Base-by-base conservation (phyloP, 169 alveolate species). In the Cryptosporidium xiaoi region DNA sequence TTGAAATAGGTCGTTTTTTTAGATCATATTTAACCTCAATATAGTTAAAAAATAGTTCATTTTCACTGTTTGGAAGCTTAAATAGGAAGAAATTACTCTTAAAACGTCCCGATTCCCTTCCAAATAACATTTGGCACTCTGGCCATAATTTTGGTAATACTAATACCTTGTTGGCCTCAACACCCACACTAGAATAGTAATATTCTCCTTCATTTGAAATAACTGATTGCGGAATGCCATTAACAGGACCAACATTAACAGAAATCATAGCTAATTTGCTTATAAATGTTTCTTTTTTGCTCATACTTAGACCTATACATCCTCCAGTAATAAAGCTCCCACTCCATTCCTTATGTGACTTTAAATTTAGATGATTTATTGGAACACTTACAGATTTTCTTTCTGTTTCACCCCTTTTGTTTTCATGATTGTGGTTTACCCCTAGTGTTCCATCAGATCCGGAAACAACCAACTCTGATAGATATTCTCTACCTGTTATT, bases 101-200 rank as follows among this genome's bases (percentile, higher is more conserved):
- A 40, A 58, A 40, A 24, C 44, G 58, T 5, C 87, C 87, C 4
- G 87, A 77, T 6, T 53, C 58, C 36, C 53, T 60, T 15, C 77
- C 69, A 62, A 77, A 77, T 29, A 77, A 33, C 87, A 77, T 77
- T 60, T 77, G 87, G 56, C 87, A 77, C 40, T 77, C 87, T 46
- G 87, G 87, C 87, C 87, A 77, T 16, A 77, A 56, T 40, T 77
- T 77, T 3, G 87, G 87, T 13, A 77, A 15, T 27, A 62, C 62
- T 12, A 77, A 40, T 3, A 77, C 71, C 56, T 44, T 62, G 3
- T 40, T 10, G 29, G 64, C 18, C 27, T 77, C 46, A 18, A 77
- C 44, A 20, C 87, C 66, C 13, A 12, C 15, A 20, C 40, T 33
- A 24, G 27, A 34, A 53, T 56, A 77, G 6, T 3, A 7, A 48